These are phyloP conservation scores for Trichoderma harzianum DNA, from an alignment of 2,329 filamentous ascomycete genomes.

Conservation along the genomic window DNA sequence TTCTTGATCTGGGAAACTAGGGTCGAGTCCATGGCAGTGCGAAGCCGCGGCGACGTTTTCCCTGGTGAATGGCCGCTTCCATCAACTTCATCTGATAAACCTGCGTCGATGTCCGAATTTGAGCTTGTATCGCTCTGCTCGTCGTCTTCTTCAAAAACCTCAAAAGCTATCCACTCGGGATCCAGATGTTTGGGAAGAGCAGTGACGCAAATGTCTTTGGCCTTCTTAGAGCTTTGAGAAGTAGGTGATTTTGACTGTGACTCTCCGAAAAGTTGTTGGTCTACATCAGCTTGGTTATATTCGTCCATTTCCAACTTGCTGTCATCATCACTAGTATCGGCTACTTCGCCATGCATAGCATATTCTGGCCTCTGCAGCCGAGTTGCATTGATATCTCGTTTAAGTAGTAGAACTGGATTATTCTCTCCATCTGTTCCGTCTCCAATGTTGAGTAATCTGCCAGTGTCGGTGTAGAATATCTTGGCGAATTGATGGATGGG, in stretches of 20 bases:
- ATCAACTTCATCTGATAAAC: slow-evolving; percentile 31
- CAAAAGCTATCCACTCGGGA: slow-evolving; percentile 86
- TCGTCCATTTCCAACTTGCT: neutral
- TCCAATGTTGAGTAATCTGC: slow-evolving; percentile 79
- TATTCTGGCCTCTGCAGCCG: slow-evolving; percentile 44
- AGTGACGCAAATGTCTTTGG: neutral
- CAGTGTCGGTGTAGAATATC: slow-evolving; percentile 90
- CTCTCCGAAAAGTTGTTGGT: slow-evolving; percentile 41
- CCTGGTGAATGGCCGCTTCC: slow-evolving; percentile 17
- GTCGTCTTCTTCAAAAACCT: slow-evolving; percentile 69
- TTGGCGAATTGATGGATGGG: slow-evolving; percentile 67
- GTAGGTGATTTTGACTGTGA: neutral
- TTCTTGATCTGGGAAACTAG: slow-evolving; percentile 41
- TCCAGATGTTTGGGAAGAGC: slow-evolving; percentile 70
- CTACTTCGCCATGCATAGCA: neutral
- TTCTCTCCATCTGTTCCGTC: slow-evolving; percentile 47
- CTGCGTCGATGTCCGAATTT: slow-evolving; percentile 42
- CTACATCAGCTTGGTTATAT: slow-evolving; percentile 42
- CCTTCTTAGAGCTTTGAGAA: neutral
- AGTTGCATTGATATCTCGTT: slow-evolving; percentile 28
- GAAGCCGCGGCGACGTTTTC: slow-evolving; percentile 18
- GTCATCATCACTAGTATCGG: neutral
- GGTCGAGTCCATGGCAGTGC: slow-evolving; percentile 35
- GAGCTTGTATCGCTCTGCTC: slow-evolving; percentile 31
- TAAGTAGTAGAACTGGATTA: slow-evolving; percentile 35